Percentiles rank a stretch among this genome's conserved stretches.
Conservation (phyloP, 2,329 filamentous ascomycete species). For the Microsporum canis region DNA sequence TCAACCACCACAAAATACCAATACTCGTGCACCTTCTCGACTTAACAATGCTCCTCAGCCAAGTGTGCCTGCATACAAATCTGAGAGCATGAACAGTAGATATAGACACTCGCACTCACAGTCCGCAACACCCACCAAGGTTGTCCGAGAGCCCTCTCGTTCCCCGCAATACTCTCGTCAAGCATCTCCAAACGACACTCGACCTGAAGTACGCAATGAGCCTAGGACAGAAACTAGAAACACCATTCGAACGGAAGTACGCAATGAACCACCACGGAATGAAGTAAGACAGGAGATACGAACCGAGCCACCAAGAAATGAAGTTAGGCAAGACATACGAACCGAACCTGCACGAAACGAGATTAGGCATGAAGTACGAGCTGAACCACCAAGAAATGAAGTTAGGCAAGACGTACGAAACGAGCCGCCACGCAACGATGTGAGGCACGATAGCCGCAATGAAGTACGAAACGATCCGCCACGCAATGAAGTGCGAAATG, state of each 20-base stretch:
- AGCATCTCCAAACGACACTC: conserved; percentile 25
- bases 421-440: background rate
- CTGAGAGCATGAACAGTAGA: conserved; percentile 31
- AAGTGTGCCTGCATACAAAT: conserved; percentile 36
- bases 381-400: background rate
- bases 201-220: conserved; percentile 1
- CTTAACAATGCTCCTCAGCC: conserved; percentile 34
- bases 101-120: conserved; percentile 26
- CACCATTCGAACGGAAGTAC: background rate
- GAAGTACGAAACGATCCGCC: background rate
- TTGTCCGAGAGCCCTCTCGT: conserved; percentile 29
- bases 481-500: background rate
- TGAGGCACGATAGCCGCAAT: background rate
- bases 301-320: background rate
- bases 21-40: conserved; percentile 26
- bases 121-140: conserved; percentile 18
- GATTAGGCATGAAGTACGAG: background rate
- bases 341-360: background rate
- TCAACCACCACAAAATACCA: conserved; percentile 20
- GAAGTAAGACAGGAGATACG: background rate
- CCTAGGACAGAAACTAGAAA: background rate
- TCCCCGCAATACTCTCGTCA: conserved; percentile 36
- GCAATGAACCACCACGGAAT: background rate
- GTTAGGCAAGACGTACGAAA: background rate
- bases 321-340: background rate